A percentile compares a stretch with the other conserved stretches of the same genome.
phyloP scores from a whole-genome alignment of 192 early-diverging fungal genomes.

The Backusella mclennaniae region DNA sequence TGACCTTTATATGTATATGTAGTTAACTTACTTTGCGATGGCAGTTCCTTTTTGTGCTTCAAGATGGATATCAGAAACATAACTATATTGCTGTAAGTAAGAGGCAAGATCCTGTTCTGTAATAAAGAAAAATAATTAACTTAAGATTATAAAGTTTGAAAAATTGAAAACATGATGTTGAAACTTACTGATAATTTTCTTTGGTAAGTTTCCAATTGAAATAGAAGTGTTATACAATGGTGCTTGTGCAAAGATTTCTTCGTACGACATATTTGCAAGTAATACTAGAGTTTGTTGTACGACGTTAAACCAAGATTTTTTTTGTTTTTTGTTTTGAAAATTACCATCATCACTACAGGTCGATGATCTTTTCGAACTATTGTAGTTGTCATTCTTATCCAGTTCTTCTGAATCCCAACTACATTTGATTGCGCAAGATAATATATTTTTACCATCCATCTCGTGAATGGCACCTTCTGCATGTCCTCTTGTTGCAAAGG shows the following conservation, averaged over 20 bases:
- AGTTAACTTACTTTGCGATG: not conserved
- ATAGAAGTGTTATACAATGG: conserved; percentile 84
- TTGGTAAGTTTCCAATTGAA: conserved; percentile 82
- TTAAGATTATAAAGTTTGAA: not conserved
- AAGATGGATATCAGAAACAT: conserved; percentile 75
- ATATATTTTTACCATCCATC: conserved; percentile 86
- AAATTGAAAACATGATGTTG: not conserved
- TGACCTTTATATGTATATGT: not conserved
- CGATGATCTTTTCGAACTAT: not conserved
- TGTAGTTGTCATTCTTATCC: conserved; percentile 4
- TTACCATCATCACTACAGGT: conserved; percentile 2
- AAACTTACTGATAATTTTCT: conserved; percentile 47
- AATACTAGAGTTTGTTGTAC: not conserved
- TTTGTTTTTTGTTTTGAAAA: not conserved
- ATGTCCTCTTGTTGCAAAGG: conserved; percentile 76
- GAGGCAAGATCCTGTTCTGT: conserved; percentile 60
- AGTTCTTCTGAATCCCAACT: conserved; percentile 86
- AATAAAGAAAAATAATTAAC: not conserved
- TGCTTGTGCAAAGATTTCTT: conserved; percentile 70
- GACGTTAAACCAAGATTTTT: not conserved
- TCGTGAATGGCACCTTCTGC: conserved; percentile 80
- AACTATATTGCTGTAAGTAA: conserved; percentile 79
- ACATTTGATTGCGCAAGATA: conserved; percentile 76
- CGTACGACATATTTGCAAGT: conserved; percentile 52
- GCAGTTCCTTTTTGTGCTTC: conserved; percentile 78